phyloP scores from a whole-genome alignment of 768 basidiomycete species.

The Mycena kentingensis region DNA sequence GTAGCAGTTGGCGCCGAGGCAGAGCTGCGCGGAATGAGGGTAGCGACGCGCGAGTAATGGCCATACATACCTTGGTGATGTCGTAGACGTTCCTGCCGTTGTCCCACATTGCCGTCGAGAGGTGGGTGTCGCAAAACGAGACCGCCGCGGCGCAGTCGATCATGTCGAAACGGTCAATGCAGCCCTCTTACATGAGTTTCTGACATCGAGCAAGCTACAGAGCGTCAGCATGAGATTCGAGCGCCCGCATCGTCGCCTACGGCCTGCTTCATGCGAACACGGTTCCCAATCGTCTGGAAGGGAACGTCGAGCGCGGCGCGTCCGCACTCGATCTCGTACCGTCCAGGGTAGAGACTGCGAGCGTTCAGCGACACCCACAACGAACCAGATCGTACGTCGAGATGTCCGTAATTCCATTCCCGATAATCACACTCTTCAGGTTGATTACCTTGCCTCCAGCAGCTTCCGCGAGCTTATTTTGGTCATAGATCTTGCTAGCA shows the following conservation, averaged over 20 bases:
- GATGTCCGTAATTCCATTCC: constrained; percentile 51
- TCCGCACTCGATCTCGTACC: constrained; percentile 56
- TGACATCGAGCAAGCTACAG: constrained; percentile 65
- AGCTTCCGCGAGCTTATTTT: constrained; percentile 61
- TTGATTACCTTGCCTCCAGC: constrained; percentile 63
- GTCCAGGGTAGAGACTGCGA: constrained; percentile 44
- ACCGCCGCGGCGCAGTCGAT: constrained; percentile 66
- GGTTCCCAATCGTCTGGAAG: constrained; percentile 52
- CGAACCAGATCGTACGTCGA: constrained; percentile 35
- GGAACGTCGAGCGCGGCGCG: constrained; percentile 52
- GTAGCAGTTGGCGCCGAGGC: constrained; percentile 40
- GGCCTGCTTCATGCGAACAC: constrained; percentile 61
- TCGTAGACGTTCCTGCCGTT: constrained; percentile 65
- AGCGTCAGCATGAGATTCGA: background rate
- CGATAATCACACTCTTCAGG: constrained; percentile 73
- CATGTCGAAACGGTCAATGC: constrained; percentile 64
- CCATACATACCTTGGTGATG: constrained; percentile 58
- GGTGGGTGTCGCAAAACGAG: constrained; percentile 56
- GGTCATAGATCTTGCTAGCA: constrained; percentile 75
- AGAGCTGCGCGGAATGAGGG: constrained; percentile 37
- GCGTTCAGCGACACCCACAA: background rate
- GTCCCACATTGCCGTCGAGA: constrained; percentile 44
- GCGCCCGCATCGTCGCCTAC: constrained; percentile 30
- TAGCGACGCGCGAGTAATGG: constrained; percentile 26
- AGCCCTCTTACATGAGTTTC: constrained; percentile 53